Evolutionary conservation across 2,329 filamentous ascomycete species (phyloP), one percentile per base, ranked within the genome.

Genomic region (Colletotrichum chlorophyti): DNA sequence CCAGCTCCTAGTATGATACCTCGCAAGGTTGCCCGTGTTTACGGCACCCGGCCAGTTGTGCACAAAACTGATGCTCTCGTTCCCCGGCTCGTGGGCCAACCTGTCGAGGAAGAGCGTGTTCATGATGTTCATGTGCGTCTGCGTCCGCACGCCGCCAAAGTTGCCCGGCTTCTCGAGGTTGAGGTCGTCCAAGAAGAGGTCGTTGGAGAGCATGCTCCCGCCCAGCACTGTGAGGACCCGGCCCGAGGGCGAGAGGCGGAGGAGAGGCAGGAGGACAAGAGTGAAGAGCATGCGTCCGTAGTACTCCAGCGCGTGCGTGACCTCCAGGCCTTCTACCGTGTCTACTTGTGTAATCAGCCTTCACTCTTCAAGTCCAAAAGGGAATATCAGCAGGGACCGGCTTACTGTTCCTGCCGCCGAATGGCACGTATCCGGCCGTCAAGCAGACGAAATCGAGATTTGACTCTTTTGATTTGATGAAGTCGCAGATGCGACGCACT

Each of bases 231-330:
- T 66, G 24, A 72, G 55, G 15, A 72, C 64, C 7, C 67, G 65
- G 5, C 64, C 59, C 5, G 66, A 53, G 15, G 47, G 23, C 6
- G 49, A 32, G 12, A 46, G 47, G 43, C 58, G 58, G 5, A 82
- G 68, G 0, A 76, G 66, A 0, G 79, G 76, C 6, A 80, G 72
- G 4, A 81, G 71, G 24, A 71, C 66, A 12, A 65, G 62, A 26
- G 74, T 63, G 60, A 78, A 78, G 3, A 76, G 66, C n/a, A 79
- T 72, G 5, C 78, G 73, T 3, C 72, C 70, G 69, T 80, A 80
- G 65, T 77, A 79, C 32, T 68, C 66, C 21, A 81, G 63, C 10
- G 65, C 71, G 32, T 76, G 74, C 1, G 66, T 66, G 26, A 74
- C 66, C n/a, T 79, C 77, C 2, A 79, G 4, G 1, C 77, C 79